These are phyloP conservation scores for Clarireedia homoeocarpa DNA, from an alignment of 2,329 filamentous ascomycete species.

Conservation along the genomic window DNA sequence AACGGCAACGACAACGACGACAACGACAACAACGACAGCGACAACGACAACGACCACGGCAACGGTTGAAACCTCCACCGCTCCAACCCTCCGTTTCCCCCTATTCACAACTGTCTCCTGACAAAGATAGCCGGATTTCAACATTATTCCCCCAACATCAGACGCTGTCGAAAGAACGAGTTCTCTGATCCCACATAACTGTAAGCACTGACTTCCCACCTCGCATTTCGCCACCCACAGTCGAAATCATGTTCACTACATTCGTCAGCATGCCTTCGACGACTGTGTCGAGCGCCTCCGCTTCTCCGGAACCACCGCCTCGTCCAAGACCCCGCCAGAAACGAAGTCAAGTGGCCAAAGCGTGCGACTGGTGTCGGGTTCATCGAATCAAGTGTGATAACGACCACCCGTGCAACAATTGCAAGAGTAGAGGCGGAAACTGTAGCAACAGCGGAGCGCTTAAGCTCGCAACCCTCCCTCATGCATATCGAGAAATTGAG, in stretches of 20 bases:
- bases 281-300: not conserved
- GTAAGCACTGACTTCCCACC: not conserved
- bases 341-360: constrained; percentile 29
- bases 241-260: constrained; percentile 5
- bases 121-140: too few relatives aligned
- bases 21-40: not conserved
- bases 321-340: constrained; percentile 10
- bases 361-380: constrained; percentile 35
- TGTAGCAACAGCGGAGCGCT: constrained; percentile 31
- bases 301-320: constrained; percentile 5
- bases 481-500: constrained; percentile 32
- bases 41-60: not conserved
- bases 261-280: constrained; percentile 9
- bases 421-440: constrained; percentile 29
- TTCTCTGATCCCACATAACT: too few relatives aligned
- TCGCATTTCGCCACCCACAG: not conserved
- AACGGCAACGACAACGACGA: not conserved
- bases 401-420: constrained; percentile 34
- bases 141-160: not conserved
- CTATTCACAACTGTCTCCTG: too few relatives aligned
- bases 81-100: too few relatives aligned
- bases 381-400: constrained; percentile 37
- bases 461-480: constrained; percentile 27
- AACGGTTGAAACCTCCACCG: not conserved
- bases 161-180: not conserved